Percentiles rank a stretch among this genome's conserved stretches.
These are phyloP conservation scores for Phytophthora sp. DNA, from an alignment of 352 stramenopile species.

Conservation along the genomic window DNA sequence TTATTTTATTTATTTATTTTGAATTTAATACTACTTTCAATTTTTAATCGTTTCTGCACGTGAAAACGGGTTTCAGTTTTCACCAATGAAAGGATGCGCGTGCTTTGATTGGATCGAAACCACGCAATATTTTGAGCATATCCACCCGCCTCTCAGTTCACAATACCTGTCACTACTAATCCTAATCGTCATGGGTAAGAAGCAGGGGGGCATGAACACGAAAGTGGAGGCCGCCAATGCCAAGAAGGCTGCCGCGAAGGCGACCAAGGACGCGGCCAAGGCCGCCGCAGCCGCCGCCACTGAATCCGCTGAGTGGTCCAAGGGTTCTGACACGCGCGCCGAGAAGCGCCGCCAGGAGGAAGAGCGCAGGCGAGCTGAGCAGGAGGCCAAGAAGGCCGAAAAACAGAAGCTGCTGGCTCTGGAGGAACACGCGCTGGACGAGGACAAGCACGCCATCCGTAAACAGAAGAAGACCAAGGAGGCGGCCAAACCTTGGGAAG, in stretches of 20 bases:
- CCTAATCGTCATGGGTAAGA: slow-evolving; percentile 52
- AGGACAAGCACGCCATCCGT: slow-evolving; percentile 69
- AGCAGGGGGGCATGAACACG: slow-evolving; percentile 63
- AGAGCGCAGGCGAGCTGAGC: slow-evolving; percentile 63
- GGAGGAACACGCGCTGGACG: slow-evolving; percentile 64
- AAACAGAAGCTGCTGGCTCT: slow-evolving; percentile 71
- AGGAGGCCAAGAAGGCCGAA: slow-evolving; percentile 76
- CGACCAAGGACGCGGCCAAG: slow-evolving; percentile 63
- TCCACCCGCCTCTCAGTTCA: neutral
- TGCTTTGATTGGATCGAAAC: slow-evolving; percentile 20
- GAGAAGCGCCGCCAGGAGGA: slow-evolving; percentile 57
- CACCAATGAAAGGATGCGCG: slow-evolving; percentile 7
- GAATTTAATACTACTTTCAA: too few relatives aligned
- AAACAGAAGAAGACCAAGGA: slow-evolving; percentile 81
- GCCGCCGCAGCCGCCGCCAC: slow-evolving; percentile 47
- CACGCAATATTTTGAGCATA: slow-evolving; percentile 1
- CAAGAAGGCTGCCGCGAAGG: slow-evolving; percentile 65
- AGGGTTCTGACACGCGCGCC: slow-evolving; percentile 56
- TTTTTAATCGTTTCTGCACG: too few relatives aligned
- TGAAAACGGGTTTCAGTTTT: too few relatives aligned
- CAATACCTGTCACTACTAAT: too few relatives aligned
- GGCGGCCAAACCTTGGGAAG: slow-evolving; percentile 70
- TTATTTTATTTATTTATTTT: too few relatives aligned
- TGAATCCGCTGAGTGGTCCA: slow-evolving; percentile 62
- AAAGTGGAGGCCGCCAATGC: slow-evolving; percentile 81